Conservation (phyloP, 805 yeast genomes). For the Diddensiella caesifluorescens region DNA sequence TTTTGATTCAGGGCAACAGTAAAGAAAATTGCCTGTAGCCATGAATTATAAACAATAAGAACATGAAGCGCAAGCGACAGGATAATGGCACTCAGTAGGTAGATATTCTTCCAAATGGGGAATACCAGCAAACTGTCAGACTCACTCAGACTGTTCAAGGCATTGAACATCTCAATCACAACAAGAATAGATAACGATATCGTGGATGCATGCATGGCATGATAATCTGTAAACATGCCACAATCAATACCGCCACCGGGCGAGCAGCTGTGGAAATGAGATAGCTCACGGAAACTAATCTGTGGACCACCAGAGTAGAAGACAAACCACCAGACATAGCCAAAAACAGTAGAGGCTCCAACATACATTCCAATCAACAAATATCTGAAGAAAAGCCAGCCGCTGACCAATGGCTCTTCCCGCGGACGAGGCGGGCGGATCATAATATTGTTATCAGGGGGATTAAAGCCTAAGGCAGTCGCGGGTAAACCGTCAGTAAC, state of each 20-base stretch:
- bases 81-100: conserved; percentile 35
- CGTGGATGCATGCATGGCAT: conserved; percentile 34
- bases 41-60: conserved; percentile 34
- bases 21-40: conserved; percentile 31
- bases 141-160: conserved; percentile 37
- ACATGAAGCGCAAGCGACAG: conserved; percentile 35
- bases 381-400: conserved; percentile 37
- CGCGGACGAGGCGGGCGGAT: conserved; percentile 35
- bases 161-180: conserved; percentile 40
- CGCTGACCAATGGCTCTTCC: conserved; percentile 36
- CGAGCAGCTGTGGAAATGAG: conserved; percentile 36
- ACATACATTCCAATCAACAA: conserved; percentile 38
- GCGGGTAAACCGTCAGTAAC: conserved; percentile 58
- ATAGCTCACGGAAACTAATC: conserved; percentile 32
- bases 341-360: conserved; percentile 39
- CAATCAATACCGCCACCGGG: conserved; percentile 34
- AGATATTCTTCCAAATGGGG: conserved; percentile 38
- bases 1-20: conserved; percentile 32
- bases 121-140: conserved; percentile 36
- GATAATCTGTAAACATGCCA: conserved; percentile 29
- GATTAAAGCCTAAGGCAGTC: conserved; percentile 50
- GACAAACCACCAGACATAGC: conserved; percentile 39
- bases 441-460: conserved; percentile 38
- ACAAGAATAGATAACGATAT: conserved; percentile 39
- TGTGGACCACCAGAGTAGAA: conserved; percentile 35